A percentile compares a stretch with the other conserved stretches of the same genome.
phyloP scores from a whole-genome alignment of 164 flowering plant species.

The Chloranthus sessilifolius region DNA sequence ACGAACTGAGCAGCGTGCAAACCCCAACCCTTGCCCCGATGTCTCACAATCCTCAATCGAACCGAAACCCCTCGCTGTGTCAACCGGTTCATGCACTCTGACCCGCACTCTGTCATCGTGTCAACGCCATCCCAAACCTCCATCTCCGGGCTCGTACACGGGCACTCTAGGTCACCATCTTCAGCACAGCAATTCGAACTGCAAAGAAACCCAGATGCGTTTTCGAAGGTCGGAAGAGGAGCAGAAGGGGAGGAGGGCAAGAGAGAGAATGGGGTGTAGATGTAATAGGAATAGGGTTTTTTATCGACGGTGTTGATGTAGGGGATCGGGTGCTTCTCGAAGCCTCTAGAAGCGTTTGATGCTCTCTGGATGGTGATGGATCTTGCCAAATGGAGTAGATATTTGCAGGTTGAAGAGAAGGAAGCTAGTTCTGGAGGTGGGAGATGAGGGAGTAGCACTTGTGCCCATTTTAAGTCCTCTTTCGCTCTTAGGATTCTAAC shows the following conservation, averaged over 20 bases:
- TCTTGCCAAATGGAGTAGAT: slow-evolving; percentile 36
- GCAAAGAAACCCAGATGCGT: slow-evolving; percentile 49
- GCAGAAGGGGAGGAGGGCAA: slow-evolving; percentile 16
- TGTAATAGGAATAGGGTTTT: slow-evolving; percentile 62
- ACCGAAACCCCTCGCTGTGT: slow-evolving; percentile 61
- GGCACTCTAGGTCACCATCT: slow-evolving; percentile 30
- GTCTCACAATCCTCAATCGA: slow-evolving; percentile 52
- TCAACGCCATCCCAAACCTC: slow-evolving; percentile 12
- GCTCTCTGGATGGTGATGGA: slow-evolving; percentile 41
- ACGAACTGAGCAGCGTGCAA: slow-evolving; percentile 61
- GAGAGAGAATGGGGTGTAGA: slow-evolving; percentile 54
- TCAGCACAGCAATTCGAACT: slow-evolving; percentile 18
- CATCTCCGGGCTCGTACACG: slow-evolving; percentile 20
- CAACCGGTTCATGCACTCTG: slow-evolving; percentile 52
- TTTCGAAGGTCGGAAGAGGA: slow-evolving; percentile 12
- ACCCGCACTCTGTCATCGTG: slow-evolving; percentile 55
- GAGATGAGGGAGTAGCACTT: slow-evolving; percentile 58
- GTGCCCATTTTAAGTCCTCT: too few relatives aligned
- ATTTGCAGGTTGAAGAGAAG: slow-evolving; percentile 55
- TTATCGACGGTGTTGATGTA: slow-evolving; percentile 49
- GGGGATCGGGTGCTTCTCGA: slow-evolving; percentile 61
- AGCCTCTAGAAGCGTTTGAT: slow-evolving; percentile 62
- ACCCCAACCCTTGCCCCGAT: slow-evolving; percentile 72
- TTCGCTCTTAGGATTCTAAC: too few relatives aligned
- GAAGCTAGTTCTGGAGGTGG: slow-evolving; percentile 48